Evolutionary conservation across 2,329 filamentous ascomycete genomes (phyloP).

Genomic region (Colletotrichum coccodes): DNA sequence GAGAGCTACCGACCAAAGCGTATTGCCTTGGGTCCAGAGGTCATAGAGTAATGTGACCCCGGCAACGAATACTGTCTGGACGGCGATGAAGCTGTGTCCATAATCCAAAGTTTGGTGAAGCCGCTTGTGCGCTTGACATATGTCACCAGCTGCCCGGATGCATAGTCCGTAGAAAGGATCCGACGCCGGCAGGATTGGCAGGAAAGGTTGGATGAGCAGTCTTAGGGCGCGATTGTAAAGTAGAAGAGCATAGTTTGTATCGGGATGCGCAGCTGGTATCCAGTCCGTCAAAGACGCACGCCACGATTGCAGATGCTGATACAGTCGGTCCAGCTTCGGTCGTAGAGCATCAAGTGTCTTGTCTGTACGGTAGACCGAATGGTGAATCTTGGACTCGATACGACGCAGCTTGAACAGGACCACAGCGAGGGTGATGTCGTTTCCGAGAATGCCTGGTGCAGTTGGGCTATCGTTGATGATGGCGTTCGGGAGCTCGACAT

Average conservation of each 20-base stretch:
- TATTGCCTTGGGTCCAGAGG: slow-evolving; percentile 53
- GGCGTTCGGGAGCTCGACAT: slow-evolving; percentile 57
- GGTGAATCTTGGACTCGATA: slow-evolving; percentile 59
- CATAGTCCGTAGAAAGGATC: slow-evolving; percentile 58
- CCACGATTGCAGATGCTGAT: slow-evolving; percentile 57
- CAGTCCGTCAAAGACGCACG: slow-evolving; percentile 67
- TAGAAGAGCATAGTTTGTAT: slow-evolving; percentile 58
- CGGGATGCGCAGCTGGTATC: slow-evolving; percentile 57
- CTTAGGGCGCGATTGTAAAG: slow-evolving; percentile 61
- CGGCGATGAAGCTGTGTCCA: slow-evolving; percentile 53
- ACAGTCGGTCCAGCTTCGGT: slow-evolving; percentile 57
- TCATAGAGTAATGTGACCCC: slow-evolving; percentile 51
- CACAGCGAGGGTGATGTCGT: slow-evolving; percentile 50
- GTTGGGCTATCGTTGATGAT: slow-evolving; percentile 34
- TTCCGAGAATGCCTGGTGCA: slow-evolving; percentile 42
- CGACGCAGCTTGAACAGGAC: slow-evolving; percentile 56
- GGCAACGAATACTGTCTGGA: slow-evolving; percentile 54
- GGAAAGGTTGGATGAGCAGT: slow-evolving; percentile 61
- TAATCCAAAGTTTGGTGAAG: slow-evolving; percentile 52
- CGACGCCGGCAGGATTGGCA: slow-evolving; percentile 54
- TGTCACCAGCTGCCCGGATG: slow-evolving; percentile 49
- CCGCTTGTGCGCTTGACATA: slow-evolving; percentile 54
- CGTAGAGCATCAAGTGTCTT: slow-evolving; percentile 52
- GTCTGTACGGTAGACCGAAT: slow-evolving; percentile 62
- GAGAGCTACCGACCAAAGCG: slow-evolving; percentile 57